These are phyloP conservation scores for Vitis rotundifolia DNA, from an alignment of 164 flowering plant species.

Conservation along the genomic window DNA sequence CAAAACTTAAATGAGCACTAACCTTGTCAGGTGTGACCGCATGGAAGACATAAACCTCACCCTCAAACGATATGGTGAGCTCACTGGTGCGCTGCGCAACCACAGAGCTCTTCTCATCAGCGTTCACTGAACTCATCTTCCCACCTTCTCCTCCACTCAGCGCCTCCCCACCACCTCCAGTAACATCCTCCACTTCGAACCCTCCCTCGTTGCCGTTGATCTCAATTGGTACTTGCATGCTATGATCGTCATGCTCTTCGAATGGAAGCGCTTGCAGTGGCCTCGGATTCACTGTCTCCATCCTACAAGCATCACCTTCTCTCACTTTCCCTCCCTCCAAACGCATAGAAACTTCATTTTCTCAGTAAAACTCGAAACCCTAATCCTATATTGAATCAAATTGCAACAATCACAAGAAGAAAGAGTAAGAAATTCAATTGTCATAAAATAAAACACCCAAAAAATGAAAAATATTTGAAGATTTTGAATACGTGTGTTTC, in stretches of 20 bases:
- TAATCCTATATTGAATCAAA: too few species aligned
- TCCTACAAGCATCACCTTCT: slow-evolving; percentile 6
- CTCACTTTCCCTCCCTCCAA: neutral
- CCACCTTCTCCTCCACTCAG: neutral
- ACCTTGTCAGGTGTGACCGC: slow-evolving; percentile 66
- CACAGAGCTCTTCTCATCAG: neutral
- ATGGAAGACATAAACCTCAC: slow-evolving; percentile 61
- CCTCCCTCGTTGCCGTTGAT: neutral
- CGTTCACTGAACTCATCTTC: neutral
- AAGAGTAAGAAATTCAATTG: too few species aligned
- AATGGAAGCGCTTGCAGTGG: slow-evolving; percentile 7
- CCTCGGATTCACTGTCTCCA: slow-evolving; percentile 13
- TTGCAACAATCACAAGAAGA: too few species aligned
- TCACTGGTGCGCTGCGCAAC: slow-evolving; percentile 39
- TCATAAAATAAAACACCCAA: too few species aligned
- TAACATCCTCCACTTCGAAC: neutral
- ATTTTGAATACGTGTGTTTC: too few species aligned
- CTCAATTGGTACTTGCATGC: slow-evolving; percentile 7
- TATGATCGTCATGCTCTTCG: neutral
- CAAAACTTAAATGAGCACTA: neutral
- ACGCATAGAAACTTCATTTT: neutral
- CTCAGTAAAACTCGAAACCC: too few species aligned
- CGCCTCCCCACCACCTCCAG: neutral
- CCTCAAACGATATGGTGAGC: slow-evolving; percentile 57
- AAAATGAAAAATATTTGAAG: too few species aligned